Evolutionary conservation across 83 land plant species (phyloP), one percentile per base, ranked within the genome.

Genomic region (Diphasiastrum complanatum): DNA sequence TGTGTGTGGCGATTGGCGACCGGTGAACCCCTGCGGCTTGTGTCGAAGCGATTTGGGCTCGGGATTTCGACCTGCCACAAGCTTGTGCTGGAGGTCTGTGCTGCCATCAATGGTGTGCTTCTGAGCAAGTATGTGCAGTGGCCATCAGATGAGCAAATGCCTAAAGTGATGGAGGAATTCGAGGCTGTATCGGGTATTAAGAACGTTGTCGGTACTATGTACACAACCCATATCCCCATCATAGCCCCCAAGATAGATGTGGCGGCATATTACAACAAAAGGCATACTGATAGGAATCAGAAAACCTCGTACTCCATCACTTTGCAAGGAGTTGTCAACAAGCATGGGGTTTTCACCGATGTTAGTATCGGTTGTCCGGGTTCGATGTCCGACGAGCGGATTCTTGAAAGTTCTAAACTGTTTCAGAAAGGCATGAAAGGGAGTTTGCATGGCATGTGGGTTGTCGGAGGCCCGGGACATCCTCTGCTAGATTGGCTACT

Each of bases 61-160:
- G 98, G 98, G 11, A 92, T 92, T 25, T 92, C 98, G 6, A 92
- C 98, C 60, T 92, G 98, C 61, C 98, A 92, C 78, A 92, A 92
- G 73, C 75, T 88, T 45, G 88, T 92, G 20, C 67, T 93, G 45
- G 99, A 93, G 65, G 99, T 93, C 37, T 93, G 92, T 40, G 77
- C 89, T 28, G 99, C 99, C 16, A 93, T 93, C 24, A 79, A 80
- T 37, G 78, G 74, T 12, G 92, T 85, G 41, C 74, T 89, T 33
- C 85, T 93, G 69, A 83, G 88, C 8, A 85, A 85, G 77, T 89
- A 75, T 62, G 71, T 92, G 35, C 83, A 81, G 40, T 92, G 96
- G 96, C 98, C 98, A 2, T 74, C 80, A 14, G 74, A 79, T 0
- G 75, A 68, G 29, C 78, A 45, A 3, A 28, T 50, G 2, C 54